phyloP scores from a whole-genome alignment of 306 rosid species.

The Medicago arabica region DNA sequence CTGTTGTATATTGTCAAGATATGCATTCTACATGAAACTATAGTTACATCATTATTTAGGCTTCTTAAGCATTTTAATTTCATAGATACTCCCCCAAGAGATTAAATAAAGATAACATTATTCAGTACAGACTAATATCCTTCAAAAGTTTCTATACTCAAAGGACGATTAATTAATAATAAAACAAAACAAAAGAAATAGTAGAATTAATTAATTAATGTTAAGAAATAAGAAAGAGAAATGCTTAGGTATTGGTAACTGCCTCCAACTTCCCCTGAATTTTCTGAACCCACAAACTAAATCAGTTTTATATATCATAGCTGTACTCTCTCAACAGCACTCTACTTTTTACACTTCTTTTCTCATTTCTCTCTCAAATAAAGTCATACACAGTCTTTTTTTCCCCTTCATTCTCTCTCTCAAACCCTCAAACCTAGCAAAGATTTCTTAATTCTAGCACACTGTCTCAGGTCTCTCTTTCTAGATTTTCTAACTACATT shows the following conservation, averaged over 20 bases:
- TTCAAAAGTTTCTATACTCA: too few species aligned
- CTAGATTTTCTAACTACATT: too few species aligned
- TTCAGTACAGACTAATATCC: too few species aligned
- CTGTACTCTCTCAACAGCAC: too few species aligned
- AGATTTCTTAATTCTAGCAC: neutral
- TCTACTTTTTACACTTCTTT: too few species aligned
- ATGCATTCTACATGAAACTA: constrained; percentile 28
- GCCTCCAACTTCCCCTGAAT: neutral
- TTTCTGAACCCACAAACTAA: neutral
- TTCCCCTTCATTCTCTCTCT: neutral
- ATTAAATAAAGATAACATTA: too few species aligned
- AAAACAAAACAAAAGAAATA: too few species aligned
- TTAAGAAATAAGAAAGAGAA: too few species aligned
- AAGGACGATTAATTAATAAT: too few species aligned
- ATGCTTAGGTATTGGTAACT: neutral
- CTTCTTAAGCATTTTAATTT: neutral
- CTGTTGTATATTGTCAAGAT: neutral
- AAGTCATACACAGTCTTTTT: neutral
- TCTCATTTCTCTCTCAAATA: neutral
- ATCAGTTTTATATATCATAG: too few species aligned
- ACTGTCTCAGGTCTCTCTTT: neutral
- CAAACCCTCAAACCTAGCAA: neutral
- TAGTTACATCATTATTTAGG: neutral
- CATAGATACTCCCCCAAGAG: too few species aligned
- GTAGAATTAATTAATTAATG: too few species aligned